Evolutionary conservation across 345 rosid genomes (phyloP).

Genomic region (Sonneratia alba): DNA sequence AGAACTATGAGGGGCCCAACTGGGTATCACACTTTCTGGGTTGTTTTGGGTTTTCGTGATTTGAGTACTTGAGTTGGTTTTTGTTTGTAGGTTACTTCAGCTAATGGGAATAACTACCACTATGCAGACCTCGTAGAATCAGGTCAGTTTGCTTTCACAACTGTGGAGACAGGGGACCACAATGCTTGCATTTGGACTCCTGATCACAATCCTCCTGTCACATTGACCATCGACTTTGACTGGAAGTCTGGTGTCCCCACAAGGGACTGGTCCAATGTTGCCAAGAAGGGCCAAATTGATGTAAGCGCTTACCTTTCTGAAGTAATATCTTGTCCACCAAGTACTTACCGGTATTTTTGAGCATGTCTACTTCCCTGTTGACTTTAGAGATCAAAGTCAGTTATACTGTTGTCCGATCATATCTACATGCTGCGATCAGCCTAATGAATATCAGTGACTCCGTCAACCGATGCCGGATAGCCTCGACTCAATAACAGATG

Average conservation of each 20-base stretch:
- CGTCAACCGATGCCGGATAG: not conserved
- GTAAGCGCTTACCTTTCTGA: constrained; percentile 29
- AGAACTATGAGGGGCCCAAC: not conserved
- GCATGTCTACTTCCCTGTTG: not conserved
- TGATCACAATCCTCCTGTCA: constrained; percentile 50
- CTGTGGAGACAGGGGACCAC: constrained; percentile 75
- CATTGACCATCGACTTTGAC: constrained; percentile 66
- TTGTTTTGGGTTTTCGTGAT: no score
- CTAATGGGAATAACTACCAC: constrained; percentile 66
- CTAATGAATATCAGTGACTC: not conserved
- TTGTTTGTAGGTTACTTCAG: constrained; percentile 59
- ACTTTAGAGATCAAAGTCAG: not conserved
- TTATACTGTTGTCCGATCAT: not conserved
- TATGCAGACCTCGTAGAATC: constrained; percentile 52
- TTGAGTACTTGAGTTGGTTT: not conserved
- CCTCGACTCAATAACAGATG: not conserved
- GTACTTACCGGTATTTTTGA: not conserved
- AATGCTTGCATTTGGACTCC: constrained; percentile 66
- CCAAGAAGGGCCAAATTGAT: constrained; percentile 86
- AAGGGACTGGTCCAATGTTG: constrained; percentile 70
- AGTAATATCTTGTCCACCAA: not conserved
- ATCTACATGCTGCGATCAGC: not conserved
- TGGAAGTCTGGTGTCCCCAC: constrained; percentile 82
- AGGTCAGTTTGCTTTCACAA: constrained; percentile 84
- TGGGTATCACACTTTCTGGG: not conserved